Conservation (phyloP, 2,329 filamentous ascomycete genomes). For the Aspergillus sp. region DNA sequence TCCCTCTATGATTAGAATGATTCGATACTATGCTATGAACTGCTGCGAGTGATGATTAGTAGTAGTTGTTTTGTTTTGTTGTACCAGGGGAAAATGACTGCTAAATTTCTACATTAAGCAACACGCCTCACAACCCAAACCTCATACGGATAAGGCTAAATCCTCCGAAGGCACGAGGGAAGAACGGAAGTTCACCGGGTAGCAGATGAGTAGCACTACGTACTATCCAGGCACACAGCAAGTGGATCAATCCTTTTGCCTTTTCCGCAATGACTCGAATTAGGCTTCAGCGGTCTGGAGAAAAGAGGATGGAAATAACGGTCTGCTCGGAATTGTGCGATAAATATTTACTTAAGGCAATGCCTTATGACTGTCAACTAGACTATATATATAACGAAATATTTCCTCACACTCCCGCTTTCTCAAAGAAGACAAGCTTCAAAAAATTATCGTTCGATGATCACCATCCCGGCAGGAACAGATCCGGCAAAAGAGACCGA, state of each 20-base stretch:
- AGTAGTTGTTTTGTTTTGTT: not conserved
- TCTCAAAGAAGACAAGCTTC: no score
- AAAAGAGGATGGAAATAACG: not conserved
- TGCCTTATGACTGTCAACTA: no score
- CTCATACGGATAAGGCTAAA: not conserved
- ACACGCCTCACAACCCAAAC: not conserved
- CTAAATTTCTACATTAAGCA: not conserved
- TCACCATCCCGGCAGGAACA: constrained; percentile 3
- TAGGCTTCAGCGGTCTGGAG: not conserved
- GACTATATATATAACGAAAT: no score
- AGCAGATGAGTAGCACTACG: not conserved
- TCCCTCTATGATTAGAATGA: no score
- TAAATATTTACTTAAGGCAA: not conserved
- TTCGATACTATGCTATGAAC: not conserved
- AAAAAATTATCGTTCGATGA: not conserved
- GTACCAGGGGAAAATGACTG: not conserved
- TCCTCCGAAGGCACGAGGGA: not conserved
- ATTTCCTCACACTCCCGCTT: no score
- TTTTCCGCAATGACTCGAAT: not conserved
- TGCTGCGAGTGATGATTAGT: not conserved
- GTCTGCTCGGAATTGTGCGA: not conserved
- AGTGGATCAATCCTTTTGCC: not conserved
- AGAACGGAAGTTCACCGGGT: not conserved
- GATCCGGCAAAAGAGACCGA: not conserved
- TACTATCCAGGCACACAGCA: not conserved